Percentiles rank a stretch among this genome's conserved stretches.
phyloP scores from a whole-genome alignment of 2,329 filamentous ascomycete species.

The Ophiostoma sp. region DNA sequence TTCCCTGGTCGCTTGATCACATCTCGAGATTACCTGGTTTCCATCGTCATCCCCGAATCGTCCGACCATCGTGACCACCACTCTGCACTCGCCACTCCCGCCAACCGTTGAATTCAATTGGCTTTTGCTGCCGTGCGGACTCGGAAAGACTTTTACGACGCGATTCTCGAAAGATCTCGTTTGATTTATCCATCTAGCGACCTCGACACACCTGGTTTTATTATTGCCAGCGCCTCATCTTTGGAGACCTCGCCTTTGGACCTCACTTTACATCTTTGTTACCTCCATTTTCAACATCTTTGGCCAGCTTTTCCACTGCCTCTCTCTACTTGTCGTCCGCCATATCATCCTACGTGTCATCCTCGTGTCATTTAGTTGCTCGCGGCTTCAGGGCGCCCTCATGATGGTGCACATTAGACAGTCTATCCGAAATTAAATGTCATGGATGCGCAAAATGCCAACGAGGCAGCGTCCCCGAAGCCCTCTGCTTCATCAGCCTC shows the following conservation, averaged over 20 bases:
- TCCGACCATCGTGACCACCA: conserved; percentile 9
- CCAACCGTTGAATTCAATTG: neutral
- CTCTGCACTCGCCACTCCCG: neutral
- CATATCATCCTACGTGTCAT: neutral
- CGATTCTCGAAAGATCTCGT: neutral
- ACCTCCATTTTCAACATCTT: neutral
- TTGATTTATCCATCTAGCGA: neutral
- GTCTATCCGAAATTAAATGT: conserved; percentile 53
- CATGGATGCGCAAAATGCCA: conserved; percentile 65
- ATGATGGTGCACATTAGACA: conserved; percentile 55
- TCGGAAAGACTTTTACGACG: neutral
- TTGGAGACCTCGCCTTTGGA: neutral
- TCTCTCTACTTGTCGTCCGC: neutral
- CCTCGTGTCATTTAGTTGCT: conserved; percentile 2
- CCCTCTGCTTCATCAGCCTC: conserved; percentile 49
- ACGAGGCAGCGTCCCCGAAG: conserved; percentile 58
- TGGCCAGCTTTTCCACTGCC: neutral
- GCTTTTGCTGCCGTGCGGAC: neutral
- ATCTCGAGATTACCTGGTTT: neutral
- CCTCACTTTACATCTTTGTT: neutral
- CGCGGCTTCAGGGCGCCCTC: conserved; percentile 41
- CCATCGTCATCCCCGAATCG: conserved; percentile 4
- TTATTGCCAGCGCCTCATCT: neutral
- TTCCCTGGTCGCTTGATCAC: neutral
- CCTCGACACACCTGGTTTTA: neutral